Evolutionary conservation across 306 rosid genomes (phyloP).

Genomic region (Pueraria montana): DNA sequence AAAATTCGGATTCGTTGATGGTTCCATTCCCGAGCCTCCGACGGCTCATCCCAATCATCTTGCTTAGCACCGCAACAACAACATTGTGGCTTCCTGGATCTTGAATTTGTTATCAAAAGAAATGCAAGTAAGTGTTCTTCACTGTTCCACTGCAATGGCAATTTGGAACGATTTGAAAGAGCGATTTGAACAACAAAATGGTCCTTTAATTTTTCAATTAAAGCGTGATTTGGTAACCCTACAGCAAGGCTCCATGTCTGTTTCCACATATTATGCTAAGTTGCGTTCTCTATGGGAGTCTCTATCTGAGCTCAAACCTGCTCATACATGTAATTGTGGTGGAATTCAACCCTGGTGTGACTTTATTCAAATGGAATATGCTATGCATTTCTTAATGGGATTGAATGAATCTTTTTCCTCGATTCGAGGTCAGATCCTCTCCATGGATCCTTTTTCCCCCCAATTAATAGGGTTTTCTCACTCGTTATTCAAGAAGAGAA

Average conservation of each 20-base stretch:
- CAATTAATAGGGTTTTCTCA: no score
- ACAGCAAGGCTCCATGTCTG: neutral
- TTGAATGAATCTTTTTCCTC: no score
- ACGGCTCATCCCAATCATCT: no score
- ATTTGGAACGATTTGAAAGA: neutral
- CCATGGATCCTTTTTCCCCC: no score
- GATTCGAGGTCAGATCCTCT: no score
- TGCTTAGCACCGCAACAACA: no score
- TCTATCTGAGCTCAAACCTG: no score
- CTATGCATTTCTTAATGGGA: neutral
- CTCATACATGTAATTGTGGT: neutral
- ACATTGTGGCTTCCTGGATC: no score
- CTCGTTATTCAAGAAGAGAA: neutral
- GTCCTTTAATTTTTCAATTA: neutral
- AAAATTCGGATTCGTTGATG: no score
- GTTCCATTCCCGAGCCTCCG: no score
- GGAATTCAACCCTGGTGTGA: neutral
- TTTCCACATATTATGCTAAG: neutral
- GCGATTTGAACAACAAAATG: neutral
- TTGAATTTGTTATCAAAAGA: no score
- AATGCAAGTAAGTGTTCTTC: neutral
- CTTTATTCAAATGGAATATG: neutral
- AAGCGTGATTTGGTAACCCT: neutral
- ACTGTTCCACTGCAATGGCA: neutral
- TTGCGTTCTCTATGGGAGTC: neutral